phyloP scores from a whole-genome alignment of 208 protist genomes.

The Naegleria gruberi region DNA sequence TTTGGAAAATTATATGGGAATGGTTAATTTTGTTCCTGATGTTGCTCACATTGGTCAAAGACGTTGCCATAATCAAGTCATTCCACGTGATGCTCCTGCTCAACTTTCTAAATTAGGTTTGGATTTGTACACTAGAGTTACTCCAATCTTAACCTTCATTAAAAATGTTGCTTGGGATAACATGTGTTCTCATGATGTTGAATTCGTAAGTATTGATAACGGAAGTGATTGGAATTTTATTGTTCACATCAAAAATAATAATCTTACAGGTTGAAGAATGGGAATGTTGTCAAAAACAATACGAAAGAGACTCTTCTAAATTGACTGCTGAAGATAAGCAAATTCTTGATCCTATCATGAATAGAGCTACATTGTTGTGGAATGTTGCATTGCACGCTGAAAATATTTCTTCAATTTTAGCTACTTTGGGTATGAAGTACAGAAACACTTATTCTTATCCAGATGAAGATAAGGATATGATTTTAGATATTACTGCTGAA shows the following conservation, averaged over 20 bases:
- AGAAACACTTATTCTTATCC: constrained; percentile 8
- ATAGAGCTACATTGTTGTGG: background rate
- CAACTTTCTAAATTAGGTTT: background rate
- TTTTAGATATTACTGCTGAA: background rate
- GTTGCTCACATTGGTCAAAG: background rate
- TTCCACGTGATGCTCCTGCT: background rate
- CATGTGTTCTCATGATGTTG: background rate
- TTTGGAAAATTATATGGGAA: background rate
- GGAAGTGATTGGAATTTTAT: background rate
- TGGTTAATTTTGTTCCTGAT: background rate
- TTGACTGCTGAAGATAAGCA: background rate
- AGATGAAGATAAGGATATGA: background rate
- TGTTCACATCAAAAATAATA: background rate
- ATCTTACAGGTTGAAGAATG: background rate
- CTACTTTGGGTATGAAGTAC: background rate
- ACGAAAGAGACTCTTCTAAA: background rate
- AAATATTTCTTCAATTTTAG: background rate
- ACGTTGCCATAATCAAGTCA: background rate
- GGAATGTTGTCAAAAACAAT: background rate
- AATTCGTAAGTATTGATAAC: background rate
- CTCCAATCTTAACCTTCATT: background rate
- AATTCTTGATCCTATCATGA: background rate
- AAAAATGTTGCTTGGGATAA: background rate
- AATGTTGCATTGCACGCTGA: background rate
- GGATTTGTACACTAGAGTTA: background rate